These are phyloP conservation scores for Capsicum rhomboideum DNA, from an alignment of 257 asterid genomes.

Conservation along the genomic window DNA sequence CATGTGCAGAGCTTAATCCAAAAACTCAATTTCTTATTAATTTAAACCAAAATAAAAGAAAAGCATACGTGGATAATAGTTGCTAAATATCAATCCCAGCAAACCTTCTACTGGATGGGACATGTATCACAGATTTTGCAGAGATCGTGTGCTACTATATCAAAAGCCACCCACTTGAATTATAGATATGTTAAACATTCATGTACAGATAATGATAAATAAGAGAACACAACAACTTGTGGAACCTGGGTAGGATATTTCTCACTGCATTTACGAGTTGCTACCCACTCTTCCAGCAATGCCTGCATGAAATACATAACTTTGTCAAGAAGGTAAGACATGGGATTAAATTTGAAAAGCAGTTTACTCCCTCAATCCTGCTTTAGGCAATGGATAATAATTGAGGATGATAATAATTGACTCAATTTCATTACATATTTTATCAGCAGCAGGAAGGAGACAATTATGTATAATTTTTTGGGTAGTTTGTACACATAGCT, in stretches of 20 bases:
- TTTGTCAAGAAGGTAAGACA: background rate
- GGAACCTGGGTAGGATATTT: conserved; percentile 73
- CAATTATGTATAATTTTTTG: background rate
- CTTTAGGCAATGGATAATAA: background rate
- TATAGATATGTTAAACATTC: background rate
- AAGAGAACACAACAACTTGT: conserved; percentile 6
- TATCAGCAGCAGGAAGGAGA: background rate
- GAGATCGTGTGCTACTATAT: background rate
- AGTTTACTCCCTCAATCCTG: background rate
- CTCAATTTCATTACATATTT: background rate
- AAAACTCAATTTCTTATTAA: background rate
- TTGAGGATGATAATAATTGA: background rate
- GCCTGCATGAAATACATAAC: conserved; percentile 46
- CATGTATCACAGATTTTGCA: background rate
- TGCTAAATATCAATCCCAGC: background rate
- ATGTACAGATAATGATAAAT: background rate
- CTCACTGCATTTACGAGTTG: conserved; percentile 53
- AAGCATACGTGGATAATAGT: background rate
- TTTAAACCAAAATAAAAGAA: background rate
- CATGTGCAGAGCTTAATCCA: background rate
- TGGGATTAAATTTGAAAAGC: background rate
- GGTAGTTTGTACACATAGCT: background rate
- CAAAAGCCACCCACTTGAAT: background rate
- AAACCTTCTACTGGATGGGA: background rate
- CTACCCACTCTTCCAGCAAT: conserved; percentile 93